phyloP scores from a whole-genome alignment of 2,329 filamentous ascomycete species.

The Claviceps digitariae region DNA sequence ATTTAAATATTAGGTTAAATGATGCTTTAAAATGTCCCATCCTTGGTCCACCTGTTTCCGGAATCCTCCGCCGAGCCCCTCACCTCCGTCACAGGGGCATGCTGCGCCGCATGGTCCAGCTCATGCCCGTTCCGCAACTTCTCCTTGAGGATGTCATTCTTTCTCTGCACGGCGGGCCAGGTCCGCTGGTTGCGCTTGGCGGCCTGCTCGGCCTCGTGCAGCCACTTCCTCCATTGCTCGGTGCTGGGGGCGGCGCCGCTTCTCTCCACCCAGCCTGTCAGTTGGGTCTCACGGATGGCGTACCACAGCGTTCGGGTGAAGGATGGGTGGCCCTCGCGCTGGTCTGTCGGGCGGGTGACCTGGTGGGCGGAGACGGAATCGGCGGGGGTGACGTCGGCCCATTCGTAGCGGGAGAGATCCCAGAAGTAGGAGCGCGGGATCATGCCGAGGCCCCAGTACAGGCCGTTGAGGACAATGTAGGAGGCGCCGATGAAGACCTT shows the following conservation, averaged over 20 bases:
- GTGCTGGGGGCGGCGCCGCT: constrained; percentile 39
- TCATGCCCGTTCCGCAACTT: constrained; percentile 8
- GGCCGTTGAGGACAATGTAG: constrained; percentile 45
- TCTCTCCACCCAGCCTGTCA: constrained; percentile 37
- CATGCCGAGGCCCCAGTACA: constrained; percentile 44
- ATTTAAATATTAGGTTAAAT: too few species aligned
- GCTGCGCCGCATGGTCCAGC: constrained; percentile 16
- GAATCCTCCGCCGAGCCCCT: constrained; percentile 7
- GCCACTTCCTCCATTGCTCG: constrained; percentile 39
- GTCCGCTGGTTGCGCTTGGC: constrained; percentile 17
- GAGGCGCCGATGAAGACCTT: constrained; percentile 43
- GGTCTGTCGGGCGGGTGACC: constrained; percentile 16
- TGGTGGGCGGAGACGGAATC: constrained; percentile 25
- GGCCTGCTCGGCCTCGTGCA: constrained; percentile 31
- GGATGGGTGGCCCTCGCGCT: constrained; percentile 27
- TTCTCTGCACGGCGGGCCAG: constrained; percentile 35
- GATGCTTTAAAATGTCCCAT: constrained; percentile 12
- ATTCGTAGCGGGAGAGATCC: constrained; percentile 41
- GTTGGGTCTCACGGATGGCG: constrained; percentile 40
- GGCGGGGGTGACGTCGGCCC: constrained; percentile 25
- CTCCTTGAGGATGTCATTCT: constrained; percentile 33
- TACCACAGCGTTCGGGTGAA: constrained; percentile 47
- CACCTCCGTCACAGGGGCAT: constrained; percentile 16
- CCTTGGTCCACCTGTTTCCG: constrained; percentile 11
- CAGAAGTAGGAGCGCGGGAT: constrained; percentile 36